phyloP scores from a whole-genome alignment of 345 rosid genomes.

The Kernera saxatilis region DNA sequence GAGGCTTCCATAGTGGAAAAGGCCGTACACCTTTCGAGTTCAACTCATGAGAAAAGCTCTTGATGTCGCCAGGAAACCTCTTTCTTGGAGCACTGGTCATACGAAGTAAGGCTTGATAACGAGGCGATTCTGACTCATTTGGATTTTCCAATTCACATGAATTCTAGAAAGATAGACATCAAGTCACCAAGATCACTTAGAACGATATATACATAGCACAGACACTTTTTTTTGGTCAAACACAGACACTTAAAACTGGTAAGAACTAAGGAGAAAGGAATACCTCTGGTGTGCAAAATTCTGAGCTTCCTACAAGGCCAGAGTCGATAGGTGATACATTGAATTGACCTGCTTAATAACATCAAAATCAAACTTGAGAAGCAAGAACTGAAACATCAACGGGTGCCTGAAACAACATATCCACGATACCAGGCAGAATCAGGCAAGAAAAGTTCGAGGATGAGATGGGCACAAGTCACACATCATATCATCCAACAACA shows the following conservation, averaged over 20 bases:
- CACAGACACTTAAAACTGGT: not conserved
- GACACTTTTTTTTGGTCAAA: too few species aligned
- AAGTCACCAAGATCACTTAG: slow-evolving; percentile 10
- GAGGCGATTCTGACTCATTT: slow-evolving; percentile 85
- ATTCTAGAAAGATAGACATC: slow-evolving; percentile 32
- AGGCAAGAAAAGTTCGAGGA: not conserved
- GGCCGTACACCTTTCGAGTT: slow-evolving; percentile 89
- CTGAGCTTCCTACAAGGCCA: slow-evolving; percentile 55
- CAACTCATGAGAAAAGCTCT: slow-evolving; percentile 93
- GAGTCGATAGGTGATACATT: slow-evolving; percentile 44
- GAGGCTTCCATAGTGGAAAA: slow-evolving; percentile 82
- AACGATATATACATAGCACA: not conserved
- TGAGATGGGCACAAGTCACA: not conserved
- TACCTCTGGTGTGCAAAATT: slow-evolving; percentile 70
- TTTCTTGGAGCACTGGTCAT: slow-evolving; percentile 84
- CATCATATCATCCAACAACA: not conserved
- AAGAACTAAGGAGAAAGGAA: slow-evolving; percentile 13
- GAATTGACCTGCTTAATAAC: slow-evolving; percentile 36
- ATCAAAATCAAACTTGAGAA: slow-evolving; percentile 21
- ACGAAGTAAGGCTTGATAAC: slow-evolving; percentile 80
- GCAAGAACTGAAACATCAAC: not conserved
- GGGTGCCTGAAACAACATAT: not conserved
- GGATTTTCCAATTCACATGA: slow-evolving; percentile 52
- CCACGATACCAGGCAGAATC: not conserved
- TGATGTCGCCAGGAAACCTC: slow-evolving; percentile 75